Evolutionary conservation across 345 rosid species (phyloP).

Genomic region (Gossypium sturtianum): DNA sequence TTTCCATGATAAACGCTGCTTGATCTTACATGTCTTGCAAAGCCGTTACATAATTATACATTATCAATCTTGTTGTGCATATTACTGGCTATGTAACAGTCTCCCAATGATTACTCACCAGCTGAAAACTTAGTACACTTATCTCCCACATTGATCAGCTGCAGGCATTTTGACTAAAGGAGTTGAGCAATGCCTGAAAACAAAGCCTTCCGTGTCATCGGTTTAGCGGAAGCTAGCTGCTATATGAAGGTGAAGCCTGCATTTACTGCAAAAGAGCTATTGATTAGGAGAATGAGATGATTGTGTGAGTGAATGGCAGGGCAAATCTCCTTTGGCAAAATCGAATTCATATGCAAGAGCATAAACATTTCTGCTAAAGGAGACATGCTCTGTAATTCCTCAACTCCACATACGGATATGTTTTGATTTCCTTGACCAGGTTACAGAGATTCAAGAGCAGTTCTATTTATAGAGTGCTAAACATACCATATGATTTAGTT

Average conservation of each 20-base stretch:
- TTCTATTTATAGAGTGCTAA: constrained; percentile 5
- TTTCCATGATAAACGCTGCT: neutral
- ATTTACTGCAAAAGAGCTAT: neutral
- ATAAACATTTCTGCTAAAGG: constrained; percentile 18
- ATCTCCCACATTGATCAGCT: neutral
- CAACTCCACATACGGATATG: constrained; percentile 9
- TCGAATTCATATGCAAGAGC: constrained; percentile 12
- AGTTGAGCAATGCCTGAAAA: neutral
- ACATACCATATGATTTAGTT: neutral
- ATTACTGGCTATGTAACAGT: neutral
- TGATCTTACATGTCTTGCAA: no score
- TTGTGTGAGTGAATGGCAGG: constrained; percentile 24
- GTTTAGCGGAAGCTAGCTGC: neutral
- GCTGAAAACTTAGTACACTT: neutral
- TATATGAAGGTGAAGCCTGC: neutral
- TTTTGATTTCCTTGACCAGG: neutral
- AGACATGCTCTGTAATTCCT: constrained; percentile 24
- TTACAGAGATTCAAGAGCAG: constrained; percentile 7
- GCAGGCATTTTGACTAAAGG: neutral
- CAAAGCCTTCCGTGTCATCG: neutral
- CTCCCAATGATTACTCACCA: neutral
- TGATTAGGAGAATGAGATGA: neutral
- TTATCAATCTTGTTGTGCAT: neutral
- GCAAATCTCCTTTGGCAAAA: constrained; percentile 30
- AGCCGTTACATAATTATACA: no score